A percentile compares a stretch with the other conserved stretches of the same genome.
These are phyloP conservation scores for Massospora cicadina DNA, from an alignment of 371 early-diverging fungal genomes.

Conservation along the genomic window DNA sequence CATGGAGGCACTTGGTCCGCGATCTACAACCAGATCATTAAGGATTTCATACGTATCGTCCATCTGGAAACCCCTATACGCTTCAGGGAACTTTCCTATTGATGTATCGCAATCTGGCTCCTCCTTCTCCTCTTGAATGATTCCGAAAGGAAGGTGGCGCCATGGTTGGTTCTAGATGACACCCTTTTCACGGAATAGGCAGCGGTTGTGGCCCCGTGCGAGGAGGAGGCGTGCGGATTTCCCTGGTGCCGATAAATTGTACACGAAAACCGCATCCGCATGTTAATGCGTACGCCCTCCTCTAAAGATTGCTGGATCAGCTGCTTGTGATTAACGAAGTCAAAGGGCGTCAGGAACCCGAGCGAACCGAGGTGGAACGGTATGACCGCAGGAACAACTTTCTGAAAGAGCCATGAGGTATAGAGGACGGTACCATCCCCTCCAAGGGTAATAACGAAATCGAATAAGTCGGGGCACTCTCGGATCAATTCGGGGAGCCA, in stretches of 20 bases:
- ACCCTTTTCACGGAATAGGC: neutral
- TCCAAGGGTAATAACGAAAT: constrained; percentile 35
- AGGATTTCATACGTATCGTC: constrained; percentile 37
- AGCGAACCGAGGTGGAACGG: constrained; percentile 78
- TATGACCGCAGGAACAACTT: constrained; percentile 65
- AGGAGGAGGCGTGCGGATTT: neutral
- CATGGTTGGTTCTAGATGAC: neutral
- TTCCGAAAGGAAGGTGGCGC: neutral
- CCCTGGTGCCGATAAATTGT: constrained; percentile 46
- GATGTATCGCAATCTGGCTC: constrained; percentile 13
- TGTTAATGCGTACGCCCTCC: constrained; percentile 58
- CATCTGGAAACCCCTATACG: neutral
- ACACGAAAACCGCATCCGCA: constrained; percentile 76
- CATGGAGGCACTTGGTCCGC: constrained; percentile 79
- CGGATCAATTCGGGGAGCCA: constrained; percentile 63
- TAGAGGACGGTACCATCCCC: constrained; percentile 81
- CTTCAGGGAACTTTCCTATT: constrained; percentile 15
- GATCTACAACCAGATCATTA: constrained; percentile 68
- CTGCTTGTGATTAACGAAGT: constrained; percentile 36
- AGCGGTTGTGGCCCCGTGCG: neutral
- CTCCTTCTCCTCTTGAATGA: neutral
- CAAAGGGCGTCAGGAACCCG: constrained; percentile 81
- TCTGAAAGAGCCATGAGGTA: constrained; percentile 77
- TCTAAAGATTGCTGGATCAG: constrained; percentile 38
- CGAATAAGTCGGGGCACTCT: constrained; percentile 29